phyloP scores from a whole-genome alignment of 148 eudicot genomes.

The Fallopia convolvulus region DNA sequence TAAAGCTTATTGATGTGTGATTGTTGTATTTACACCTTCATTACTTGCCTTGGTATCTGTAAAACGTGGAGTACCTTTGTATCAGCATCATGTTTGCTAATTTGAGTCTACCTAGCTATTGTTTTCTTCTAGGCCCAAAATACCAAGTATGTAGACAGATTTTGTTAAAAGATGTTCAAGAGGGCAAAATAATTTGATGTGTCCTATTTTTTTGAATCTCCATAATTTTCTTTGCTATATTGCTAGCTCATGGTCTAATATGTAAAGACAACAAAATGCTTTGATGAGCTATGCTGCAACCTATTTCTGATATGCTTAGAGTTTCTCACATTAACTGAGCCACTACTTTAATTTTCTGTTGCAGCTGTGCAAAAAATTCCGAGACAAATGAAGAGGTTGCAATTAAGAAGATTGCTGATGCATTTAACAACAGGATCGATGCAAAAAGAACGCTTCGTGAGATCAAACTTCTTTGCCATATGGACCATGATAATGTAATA shows the following conservation, averaged over 20 bases:
- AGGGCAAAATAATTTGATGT: not conserved
- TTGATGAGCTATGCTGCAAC: not conserved
- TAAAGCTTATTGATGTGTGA: not conserved
- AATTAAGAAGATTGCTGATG: constrained; percentile 82
- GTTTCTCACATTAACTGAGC: not conserved
- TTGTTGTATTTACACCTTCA: not conserved
- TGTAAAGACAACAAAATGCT: not conserved
- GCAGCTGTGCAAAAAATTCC: constrained; percentile 76
- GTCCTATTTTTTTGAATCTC: not conserved
- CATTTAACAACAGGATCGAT: constrained; percentile 86
- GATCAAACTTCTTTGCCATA: constrained; percentile 84
- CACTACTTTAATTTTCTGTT: not conserved
- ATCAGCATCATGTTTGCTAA: not conserved
- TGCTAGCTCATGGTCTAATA: not conserved
- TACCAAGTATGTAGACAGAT: not conserved
- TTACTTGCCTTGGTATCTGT: not conserved
- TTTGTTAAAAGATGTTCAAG: not conserved
- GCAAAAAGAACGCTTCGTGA: constrained; percentile 88
- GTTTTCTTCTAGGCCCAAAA: not conserved
- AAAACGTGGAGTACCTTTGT: not conserved
- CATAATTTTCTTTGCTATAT: not conserved
- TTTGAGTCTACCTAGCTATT: not conserved
- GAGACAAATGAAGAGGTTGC: constrained; percentile 91
- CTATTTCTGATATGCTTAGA: not conserved
- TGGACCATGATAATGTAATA: constrained; percentile 92